Evolutionary conservation across 1,284 basidiomycete genomes (phyloP).

Genomic region (Trichosporon sp.): DNA sequence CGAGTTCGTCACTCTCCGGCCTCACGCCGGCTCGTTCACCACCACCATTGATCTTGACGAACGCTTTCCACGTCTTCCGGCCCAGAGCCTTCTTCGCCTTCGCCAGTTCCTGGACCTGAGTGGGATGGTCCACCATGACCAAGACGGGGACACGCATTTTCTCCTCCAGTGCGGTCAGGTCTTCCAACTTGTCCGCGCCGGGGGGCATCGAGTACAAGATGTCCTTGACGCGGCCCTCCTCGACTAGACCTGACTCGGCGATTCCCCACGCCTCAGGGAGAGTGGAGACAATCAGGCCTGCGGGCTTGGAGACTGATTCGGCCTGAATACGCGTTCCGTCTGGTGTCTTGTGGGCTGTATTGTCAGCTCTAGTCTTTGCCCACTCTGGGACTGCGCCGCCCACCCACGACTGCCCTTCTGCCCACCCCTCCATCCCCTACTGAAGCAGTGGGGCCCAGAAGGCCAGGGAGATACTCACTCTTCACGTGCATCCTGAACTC

Average conservation of each 20-base stretch:
- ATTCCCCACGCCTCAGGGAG: constrained; percentile 50
- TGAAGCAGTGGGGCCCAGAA: too few relatives aligned
- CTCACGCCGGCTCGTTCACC: constrained; percentile 80
- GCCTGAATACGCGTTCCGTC: constrained; percentile 74
- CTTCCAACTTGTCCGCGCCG: constrained; percentile 69
- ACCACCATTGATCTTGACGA: constrained; percentile 79
- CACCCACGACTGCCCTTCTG: too few relatives aligned
- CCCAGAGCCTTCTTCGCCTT: constrained; percentile 52
- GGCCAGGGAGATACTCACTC: constrained; percentile 64
- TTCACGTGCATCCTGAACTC: constrained; percentile 80
- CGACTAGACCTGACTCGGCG: constrained; percentile 60
- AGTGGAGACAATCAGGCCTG: constrained; percentile 45
- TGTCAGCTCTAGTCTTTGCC: background rate
- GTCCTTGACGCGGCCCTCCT: constrained; percentile 69
- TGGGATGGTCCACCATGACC: constrained; percentile 73
- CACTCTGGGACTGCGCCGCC: too few relatives aligned
- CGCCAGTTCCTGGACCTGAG: constrained; percentile 69
- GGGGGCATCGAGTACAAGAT: constrained; percentile 78
- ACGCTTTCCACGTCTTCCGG: constrained; percentile 67
- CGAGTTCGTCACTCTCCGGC: constrained; percentile 59
- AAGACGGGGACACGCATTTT: constrained; percentile 64
- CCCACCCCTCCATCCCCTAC: too few relatives aligned
- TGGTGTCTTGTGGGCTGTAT: constrained; percentile 63
- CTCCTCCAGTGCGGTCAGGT: constrained; percentile 66
- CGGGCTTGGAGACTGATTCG: constrained; percentile 57